Evolutionary conservation across 2,329 filamentous ascomycete species (phyloP).

Genomic region (Cladosporium oxysporum): DNA sequence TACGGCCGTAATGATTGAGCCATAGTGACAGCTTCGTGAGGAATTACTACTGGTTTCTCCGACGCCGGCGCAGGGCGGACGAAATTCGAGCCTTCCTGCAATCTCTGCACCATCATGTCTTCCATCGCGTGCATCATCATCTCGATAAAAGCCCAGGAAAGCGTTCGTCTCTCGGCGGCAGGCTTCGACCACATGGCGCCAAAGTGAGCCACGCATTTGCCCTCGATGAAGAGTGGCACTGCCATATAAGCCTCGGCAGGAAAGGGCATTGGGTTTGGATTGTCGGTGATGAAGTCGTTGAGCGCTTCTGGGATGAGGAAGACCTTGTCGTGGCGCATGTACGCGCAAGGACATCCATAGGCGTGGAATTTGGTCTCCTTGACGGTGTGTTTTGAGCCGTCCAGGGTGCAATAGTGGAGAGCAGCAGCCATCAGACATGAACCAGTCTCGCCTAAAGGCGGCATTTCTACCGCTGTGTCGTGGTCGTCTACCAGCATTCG

Average conservation of each 20-base stretch:
- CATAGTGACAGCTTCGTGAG: conserved; percentile 57
- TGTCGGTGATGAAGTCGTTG: conserved; percentile 59
- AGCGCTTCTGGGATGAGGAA: conserved; percentile 67
- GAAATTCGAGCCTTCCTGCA: conserved; percentile 57
- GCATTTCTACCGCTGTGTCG: conserved; percentile 60
- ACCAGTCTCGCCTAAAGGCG: conserved; percentile 60
- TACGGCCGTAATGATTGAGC: conserved; percentile 70
- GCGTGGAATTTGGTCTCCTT: conserved; percentile 65
- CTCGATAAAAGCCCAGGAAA: conserved; percentile 68
- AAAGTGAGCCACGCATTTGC: conserved; percentile 69
- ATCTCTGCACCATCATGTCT: conserved; percentile 62
- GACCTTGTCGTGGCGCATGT: conserved; percentile 72
- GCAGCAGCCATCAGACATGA: conserved; percentile 66
- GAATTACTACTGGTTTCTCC: conserved; percentile 46
- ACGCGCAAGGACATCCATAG: conserved; percentile 64
- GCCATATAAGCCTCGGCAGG: conserved; percentile 67
- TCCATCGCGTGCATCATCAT: conserved; percentile 69
- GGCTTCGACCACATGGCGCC: conserved; percentile 71
- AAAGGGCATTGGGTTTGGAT: conserved; percentile 62
- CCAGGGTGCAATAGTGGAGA: conserved; percentile 64
- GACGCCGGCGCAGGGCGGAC: conserved; percentile 33
- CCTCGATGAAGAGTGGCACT: conserved; percentile 64
- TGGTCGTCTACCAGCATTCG: conserved; percentile 62
- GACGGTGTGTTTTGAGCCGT: conserved; percentile 54
- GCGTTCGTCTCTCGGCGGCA: conserved; percentile 55